A percentile compares a stretch with the other conserved stretches of the same genome.
Evolutionary conservation across 2,329 filamentous ascomycete genomes (phyloP).

Genomic region (Microsporum audouinii): DNA sequence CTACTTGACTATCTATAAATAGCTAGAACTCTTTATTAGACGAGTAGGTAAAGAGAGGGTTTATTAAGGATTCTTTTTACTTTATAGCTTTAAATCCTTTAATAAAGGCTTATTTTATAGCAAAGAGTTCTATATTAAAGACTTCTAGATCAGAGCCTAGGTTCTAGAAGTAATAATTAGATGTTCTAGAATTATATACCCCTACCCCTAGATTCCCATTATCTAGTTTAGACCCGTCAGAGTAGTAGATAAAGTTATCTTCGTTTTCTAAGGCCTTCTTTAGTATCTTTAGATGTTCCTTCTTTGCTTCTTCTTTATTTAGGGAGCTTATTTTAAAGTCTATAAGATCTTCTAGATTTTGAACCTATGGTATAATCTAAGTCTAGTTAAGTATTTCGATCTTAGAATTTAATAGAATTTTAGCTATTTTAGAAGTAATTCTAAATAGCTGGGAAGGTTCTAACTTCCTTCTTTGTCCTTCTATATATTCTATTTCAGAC

Average conservation of each 20-base stretch:
- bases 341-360: not conserved
- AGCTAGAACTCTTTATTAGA: not conserved
- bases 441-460: not conserved
- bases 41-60: not conserved
- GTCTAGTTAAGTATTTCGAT: not conserved
- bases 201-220: not conserved
- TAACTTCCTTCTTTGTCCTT: not conserved
- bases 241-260: not conserved
- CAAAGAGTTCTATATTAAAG: not conserved
- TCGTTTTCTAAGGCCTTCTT: not conserved
- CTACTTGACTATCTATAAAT: not conserved
- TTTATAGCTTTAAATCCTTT: not conserved
- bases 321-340: not conserved
- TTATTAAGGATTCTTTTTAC: not conserved
- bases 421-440: not conserved
- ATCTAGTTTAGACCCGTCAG: not conserved
- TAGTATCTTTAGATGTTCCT: not conserved
- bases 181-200: too few relatives aligned
- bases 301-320: not conserved
- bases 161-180: not conserved
- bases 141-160: not conserved
- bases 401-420: not conserved
- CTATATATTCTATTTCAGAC: not conserved
- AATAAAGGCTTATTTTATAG: not conserved
- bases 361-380: not conserved